Conservation (phyloP, 2,329 filamentous ascomycete genomes). For the Talaromyces sp. region DNA sequence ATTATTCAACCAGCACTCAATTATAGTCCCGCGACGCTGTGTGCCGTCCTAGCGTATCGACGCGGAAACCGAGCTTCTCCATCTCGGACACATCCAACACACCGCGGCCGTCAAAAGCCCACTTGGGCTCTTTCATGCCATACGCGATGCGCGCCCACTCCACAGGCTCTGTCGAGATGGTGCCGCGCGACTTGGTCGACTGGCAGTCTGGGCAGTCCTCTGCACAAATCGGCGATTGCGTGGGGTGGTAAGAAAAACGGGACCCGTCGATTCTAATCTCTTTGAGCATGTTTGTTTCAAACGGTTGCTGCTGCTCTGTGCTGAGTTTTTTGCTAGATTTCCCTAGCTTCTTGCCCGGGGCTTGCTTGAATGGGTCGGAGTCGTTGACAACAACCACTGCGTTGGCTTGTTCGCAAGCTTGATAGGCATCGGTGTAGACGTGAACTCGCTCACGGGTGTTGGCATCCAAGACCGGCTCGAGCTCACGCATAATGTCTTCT, state of each 20-base stretch:
- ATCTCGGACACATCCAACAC: constrained; percentile 29
- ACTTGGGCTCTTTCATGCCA: constrained; percentile 42
- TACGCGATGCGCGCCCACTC: constrained; percentile 44
- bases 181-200: constrained; percentile 12
- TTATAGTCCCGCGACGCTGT: constrained; percentile 7
- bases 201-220: constrained; percentile 22
- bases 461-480: constrained; percentile 19
- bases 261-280: constrained; percentile 7
- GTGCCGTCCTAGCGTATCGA: constrained; percentile 20
- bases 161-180: constrained; percentile 23
- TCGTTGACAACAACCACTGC: constrained; percentile 49
- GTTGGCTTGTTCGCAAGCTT: constrained; percentile 40
- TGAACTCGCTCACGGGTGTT: constrained; percentile 21
- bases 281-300: background rate
- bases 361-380: constrained; percentile 47
- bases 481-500: constrained; percentile 35
- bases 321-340: background rate
- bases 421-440: constrained; percentile 38
- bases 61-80: constrained; percentile 29
- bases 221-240: constrained; percentile 19
- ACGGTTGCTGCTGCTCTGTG: background rate
- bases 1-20: no score
- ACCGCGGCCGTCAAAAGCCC: constrained; percentile 45
- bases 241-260: constrained; percentile 16
- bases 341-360: constrained; percentile 2